A percentile compares a stretch with the other conserved stretches of the same genome.
phyloP scores from a whole-genome alignment of 179 eudicot genomes.

The Spinacia oleracea region DNA sequence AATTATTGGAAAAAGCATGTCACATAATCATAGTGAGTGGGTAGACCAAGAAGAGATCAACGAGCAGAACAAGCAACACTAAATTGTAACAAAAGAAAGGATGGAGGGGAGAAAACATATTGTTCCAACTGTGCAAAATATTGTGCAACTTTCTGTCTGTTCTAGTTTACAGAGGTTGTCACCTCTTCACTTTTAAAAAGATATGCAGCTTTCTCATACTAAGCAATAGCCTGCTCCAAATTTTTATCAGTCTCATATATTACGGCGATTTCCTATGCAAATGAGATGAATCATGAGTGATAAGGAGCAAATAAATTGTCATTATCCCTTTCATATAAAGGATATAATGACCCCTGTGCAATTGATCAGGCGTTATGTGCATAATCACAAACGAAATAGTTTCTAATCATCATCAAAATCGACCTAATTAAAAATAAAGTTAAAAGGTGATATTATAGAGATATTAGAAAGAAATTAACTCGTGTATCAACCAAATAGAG shows the following conservation, averaged over 20 bases:
- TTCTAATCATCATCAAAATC: too few species aligned
- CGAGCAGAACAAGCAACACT: neutral
- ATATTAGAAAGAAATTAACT: too few species aligned
- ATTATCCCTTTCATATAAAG: neutral
- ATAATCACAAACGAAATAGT: neutral
- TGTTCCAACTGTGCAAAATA: conserved; percentile 85
- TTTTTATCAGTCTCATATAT: conserved; percentile 64
- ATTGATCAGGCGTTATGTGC: neutral
- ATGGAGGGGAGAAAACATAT: conserved; percentile 42
- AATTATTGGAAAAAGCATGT: conserved; percentile 1
- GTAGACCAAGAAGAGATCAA: neutral
- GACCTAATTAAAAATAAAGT: too few species aligned
- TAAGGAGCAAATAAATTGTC: neutral
- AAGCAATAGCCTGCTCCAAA: too few species aligned
- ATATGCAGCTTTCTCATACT: conserved; percentile 76
- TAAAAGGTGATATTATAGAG: too few species aligned
- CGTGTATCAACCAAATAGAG: neutral
- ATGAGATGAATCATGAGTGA: conserved; percentile 14
- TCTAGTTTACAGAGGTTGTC: conserved; percentile 81
- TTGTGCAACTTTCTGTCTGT: conserved; percentile 87
- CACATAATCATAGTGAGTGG: neutral
- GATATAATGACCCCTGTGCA: neutral
- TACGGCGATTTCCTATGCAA: conserved; percentile 87
- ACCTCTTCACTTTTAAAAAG: conserved; percentile 89
- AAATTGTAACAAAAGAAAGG: neutral